Evolutionary conservation across 2,329 filamentous ascomycete genomes (phyloP).

Genomic region (Sporothrix phasma): DNA sequence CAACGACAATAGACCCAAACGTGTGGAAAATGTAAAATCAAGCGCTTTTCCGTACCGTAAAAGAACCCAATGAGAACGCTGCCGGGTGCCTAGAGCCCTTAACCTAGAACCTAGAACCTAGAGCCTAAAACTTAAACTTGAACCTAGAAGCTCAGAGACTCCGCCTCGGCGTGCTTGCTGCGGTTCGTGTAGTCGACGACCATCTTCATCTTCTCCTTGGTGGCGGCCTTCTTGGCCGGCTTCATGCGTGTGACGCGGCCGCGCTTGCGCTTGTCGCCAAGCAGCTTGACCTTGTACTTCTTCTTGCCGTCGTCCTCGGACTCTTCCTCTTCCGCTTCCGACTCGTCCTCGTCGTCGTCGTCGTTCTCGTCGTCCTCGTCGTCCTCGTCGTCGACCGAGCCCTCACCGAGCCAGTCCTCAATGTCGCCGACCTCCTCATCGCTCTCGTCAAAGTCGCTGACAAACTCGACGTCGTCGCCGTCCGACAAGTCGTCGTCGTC

Average conservation of each 20-base stretch:
- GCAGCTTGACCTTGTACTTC: slow-evolving; percentile 47
- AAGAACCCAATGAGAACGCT: not conserved
- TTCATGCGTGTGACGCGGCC: slow-evolving; percentile 38
- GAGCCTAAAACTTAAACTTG: too few relatives aligned
- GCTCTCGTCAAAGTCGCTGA: slow-evolving; percentile 80
- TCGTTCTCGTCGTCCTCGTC: slow-evolving; percentile 51
- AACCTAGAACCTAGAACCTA: too few relatives aligned
- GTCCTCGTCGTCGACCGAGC: slow-evolving; percentile 49
- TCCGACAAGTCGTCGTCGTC: slow-evolving; percentile 64
- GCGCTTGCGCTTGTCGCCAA: slow-evolving; percentile 44
- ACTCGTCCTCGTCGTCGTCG: slow-evolving; percentile 49
- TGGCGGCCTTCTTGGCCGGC: slow-evolving; percentile 52
- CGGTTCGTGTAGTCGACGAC: slow-evolving; percentile 13
- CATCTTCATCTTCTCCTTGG: slow-evolving; percentile 19
- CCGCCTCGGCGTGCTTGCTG: slow-evolving; percentile 9
- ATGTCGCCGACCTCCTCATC: slow-evolving; percentile 71
- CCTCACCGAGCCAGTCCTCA: slow-evolving; percentile 85
- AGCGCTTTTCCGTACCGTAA: not conserved
- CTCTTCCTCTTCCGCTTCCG: slow-evolving; percentile 47
- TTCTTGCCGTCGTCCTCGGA: slow-evolving; percentile 40
- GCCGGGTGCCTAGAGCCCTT: too few relatives aligned
- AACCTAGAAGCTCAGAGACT: slow-evolving; percentile 7
- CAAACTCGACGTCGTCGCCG: slow-evolving; percentile 73
- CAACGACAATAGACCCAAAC: not conserved
- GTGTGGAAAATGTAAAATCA: not conserved